Base-by-base conservation (phyloP, 805 yeast genomes). In the Scheffersomyces ergatensis region DNA sequence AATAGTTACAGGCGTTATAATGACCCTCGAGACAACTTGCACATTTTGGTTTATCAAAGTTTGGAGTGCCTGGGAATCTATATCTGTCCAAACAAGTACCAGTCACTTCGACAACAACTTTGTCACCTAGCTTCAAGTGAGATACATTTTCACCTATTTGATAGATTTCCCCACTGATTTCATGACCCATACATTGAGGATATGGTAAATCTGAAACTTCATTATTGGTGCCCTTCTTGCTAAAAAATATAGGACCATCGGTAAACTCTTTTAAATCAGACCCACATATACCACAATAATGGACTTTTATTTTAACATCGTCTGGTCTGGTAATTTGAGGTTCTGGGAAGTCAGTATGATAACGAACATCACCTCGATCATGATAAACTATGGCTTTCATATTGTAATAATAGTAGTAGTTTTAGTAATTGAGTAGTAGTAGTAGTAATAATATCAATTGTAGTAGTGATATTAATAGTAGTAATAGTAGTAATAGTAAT, bases 261-360 rank as follows among this genome's bases (percentile, higher is more conserved):
- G 62, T 49, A 50, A 65, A 80, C 55, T 82, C 68, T 54, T 80
- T 85, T 38, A 76, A 65, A 48, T 81, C 86, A 6, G 80, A 69
- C 18, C 82, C 84, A 57, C 86, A 81, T 25, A 82, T 65, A 53
- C 86, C 85, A 60, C 85, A 80, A 46, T 76, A 76, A 48, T 76
- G 78, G 37, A 77, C 72, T 55, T 78, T 78, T 38, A 80, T 65
- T 50, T 78, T 83, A 26, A 80, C 71, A 47, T 80, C 85, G 27
- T 50, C 55, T 2, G 50, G 47, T 23, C 49, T 45, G 36, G 47
- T 29, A 21, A 51, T 40, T 38, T 57, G 53, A 33, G 57, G 65
- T 39, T 48, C 57, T 80, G 55, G 53, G 37, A 43, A 51, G 18
- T 46, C 49, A 7, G 34, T 29, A 12, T 45, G 38, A 34, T 39